A percentile compares a stretch with the other conserved stretches of the same genome.
Evolutionary conservation across 2,329 filamentous ascomycete genomes (phyloP).

Genomic region (Pseudogymnoascus verrucosus): DNA sequence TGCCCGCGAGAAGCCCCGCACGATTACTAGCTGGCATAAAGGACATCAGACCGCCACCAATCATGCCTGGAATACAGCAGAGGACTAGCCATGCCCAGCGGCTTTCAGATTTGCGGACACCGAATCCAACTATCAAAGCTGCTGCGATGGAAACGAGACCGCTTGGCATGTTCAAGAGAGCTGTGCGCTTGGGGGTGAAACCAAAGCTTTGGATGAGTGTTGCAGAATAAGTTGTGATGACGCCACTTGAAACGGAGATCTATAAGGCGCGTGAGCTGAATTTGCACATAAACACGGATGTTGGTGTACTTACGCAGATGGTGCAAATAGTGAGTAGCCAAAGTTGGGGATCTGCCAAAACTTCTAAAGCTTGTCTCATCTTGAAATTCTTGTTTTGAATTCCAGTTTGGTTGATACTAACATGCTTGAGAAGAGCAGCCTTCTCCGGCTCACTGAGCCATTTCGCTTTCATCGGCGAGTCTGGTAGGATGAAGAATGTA

Average conservation of each 20-base stretch:
- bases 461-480: constrained; percentile 37
- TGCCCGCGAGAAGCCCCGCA: constrained; percentile 40
- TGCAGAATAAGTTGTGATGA: constrained; percentile 40
- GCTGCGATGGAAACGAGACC: constrained; percentile 45
- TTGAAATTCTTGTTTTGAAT: constrained; percentile 43
- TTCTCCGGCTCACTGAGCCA: constrained; percentile 32
- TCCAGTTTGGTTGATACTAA: constrained; percentile 47
- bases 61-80: constrained; percentile 38
- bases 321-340: constrained; percentile 20
- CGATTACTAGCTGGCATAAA: constrained; percentile 40
- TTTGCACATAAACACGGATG: neutral
- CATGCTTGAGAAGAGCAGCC: constrained; percentile 39
- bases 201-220: constrained; percentile 35
- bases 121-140: constrained; percentile 40
- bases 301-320: neutral
- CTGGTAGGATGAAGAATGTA: constrained; percentile 40
- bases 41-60: constrained; percentile 39
- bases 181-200: constrained; percentile 37
- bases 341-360: constrained; percentile 31
- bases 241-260: constrained; percentile 46
- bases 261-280: constrained; percentile 40
- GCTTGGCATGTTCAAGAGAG: constrained; percentile 48
- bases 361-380: constrained; percentile 39
- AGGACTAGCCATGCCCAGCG: constrained; percentile 43
- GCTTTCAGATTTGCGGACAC: constrained; percentile 38